phyloP scores from a whole-genome alignment of 2,329 filamentous ascomycete genomes.

The Clarireedia homoeocarpa region DNA sequence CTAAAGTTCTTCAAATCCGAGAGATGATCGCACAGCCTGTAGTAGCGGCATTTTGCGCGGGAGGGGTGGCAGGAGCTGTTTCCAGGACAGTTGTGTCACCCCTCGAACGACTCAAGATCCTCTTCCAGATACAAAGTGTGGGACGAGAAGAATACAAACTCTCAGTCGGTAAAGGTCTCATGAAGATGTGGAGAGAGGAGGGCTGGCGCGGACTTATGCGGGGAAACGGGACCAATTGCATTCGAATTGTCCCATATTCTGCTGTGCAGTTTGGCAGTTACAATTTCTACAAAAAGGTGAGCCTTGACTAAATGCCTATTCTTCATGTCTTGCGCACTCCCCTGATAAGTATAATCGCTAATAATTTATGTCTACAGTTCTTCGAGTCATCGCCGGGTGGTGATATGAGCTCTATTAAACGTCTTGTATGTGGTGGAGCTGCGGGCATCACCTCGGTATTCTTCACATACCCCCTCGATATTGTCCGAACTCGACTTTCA shows the following conservation, averaged over 20 bases:
- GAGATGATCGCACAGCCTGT: slow-evolving; percentile 70
- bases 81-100: slow-evolving; percentile 95
- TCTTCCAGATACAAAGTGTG: slow-evolving; percentile 92
- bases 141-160: slow-evolving; percentile 90
- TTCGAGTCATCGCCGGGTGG: slow-evolving; percentile 70
- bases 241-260: slow-evolving; percentile 95
- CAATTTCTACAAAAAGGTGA: slow-evolving; percentile 89
- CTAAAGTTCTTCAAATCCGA: slow-evolving; percentile 27
- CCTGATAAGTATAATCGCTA: neutral
- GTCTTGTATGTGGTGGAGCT: slow-evolving; percentile 81
- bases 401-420: slow-evolving; percentile 63
- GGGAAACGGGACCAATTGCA: slow-evolving; percentile 96
- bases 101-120: slow-evolving; percentile 89
- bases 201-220: slow-evolving; percentile 97
- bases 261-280: slow-evolving; percentile 98
- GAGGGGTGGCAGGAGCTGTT: slow-evolving; percentile 91
- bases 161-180: slow-evolving; percentile 78
- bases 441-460: slow-evolving; percentile 95
- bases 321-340: neutral
- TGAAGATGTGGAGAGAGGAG: slow-evolving; percentile 95
- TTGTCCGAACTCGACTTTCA: slow-evolving; percentile 88
- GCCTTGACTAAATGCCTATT: slow-evolving; percentile 26
- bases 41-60: slow-evolving; percentile 85
- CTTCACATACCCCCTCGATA: slow-evolving; percentile 93
- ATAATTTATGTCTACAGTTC: slow-evolving; percentile 39